phyloP scores from a whole-genome alignment of 805 yeast genomes.

The Yarrowia sp. region DNA sequence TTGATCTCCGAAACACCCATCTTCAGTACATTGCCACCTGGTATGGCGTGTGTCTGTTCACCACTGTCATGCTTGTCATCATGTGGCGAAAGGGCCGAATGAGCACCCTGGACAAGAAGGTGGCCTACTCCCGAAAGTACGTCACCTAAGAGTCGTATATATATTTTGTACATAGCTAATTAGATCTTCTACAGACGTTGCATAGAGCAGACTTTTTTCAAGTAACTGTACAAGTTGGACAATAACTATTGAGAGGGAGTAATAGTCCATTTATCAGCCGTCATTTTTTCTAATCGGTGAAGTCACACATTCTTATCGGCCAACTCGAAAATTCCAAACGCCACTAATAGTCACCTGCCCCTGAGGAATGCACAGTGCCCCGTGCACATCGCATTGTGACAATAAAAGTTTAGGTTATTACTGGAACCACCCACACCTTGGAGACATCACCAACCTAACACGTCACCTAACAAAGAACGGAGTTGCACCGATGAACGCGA shows the following conservation, averaged over 20 bases:
- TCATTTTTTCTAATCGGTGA: no score
- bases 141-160: slow-evolving; percentile 5
- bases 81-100: slow-evolving; percentile 47
- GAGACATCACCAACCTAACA: slow-evolving; percentile 21
- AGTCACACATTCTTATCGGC: no score
- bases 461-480: background rate
- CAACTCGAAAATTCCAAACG: no score
- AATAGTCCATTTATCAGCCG: no score
- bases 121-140: slow-evolving; percentile 23
- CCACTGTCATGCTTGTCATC: slow-evolving; percentile 61
- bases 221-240: no score
- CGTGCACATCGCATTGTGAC: background rate
- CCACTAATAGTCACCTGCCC: no score
- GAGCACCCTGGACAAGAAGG: slow-evolving; percentile 21
- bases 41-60: slow-evolving; percentile 81
- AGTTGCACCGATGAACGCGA: slow-evolving; percentile 55
- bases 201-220: no score
- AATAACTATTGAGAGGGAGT: no score
- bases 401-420: slow-evolving; percentile 20
- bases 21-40: slow-evolving; percentile 90
- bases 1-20: slow-evolving; percentile 84
- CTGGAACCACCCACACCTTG: background rate
- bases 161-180: slow-evolving; percentile 20
- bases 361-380: background rate
- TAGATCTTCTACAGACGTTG: no score